phyloP scores from a whole-genome alignment of 2,329 filamentous ascomycete species.

The Exophiala viscosa region DNA sequence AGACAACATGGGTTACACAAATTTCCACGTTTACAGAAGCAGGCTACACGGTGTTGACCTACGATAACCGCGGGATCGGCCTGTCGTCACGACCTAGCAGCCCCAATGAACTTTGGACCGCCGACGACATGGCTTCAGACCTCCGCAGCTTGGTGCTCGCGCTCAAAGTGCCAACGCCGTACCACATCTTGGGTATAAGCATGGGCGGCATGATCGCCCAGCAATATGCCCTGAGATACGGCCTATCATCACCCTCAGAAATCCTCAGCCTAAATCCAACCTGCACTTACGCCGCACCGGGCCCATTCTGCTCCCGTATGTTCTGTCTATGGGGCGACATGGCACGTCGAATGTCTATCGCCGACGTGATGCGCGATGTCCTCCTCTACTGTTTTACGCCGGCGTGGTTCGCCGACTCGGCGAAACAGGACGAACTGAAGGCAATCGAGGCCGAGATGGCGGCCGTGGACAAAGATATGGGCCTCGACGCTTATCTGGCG shows the following conservation, averaged over 20 bases:
- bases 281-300: conserved; percentile 17
- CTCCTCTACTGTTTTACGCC: conserved; percentile 15
- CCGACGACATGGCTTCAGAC: conserved; percentile 11
- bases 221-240: conserved; percentile 7
- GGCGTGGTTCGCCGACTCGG: conserved; percentile 6
- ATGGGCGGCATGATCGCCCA: conserved; percentile 23
- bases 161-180: conserved; percentile 2
- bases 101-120: conserved; percentile 7
- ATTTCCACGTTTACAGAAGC: conserved; percentile 7
- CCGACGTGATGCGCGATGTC: conserved; percentile 15
- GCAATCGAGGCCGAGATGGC: conserved; percentile 8
- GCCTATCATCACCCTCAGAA: not conserved
- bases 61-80: conserved; percentile 19
- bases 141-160: conserved; percentile 4
- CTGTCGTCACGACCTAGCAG: conserved; percentile 7
- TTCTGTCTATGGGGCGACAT: conserved; percentile 17
- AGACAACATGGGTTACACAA: conserved; percentile 10
- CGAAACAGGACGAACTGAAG: not conserved
- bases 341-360: conserved; percentile 6
- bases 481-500: conserved; percentile 10
- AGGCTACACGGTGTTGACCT: conserved; percentile 16
- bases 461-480: conserved; percentile 8
- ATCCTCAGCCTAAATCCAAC: conserved; percentile 10
- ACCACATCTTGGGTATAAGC: conserved; percentile 13
- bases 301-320: conserved; percentile 16